Conservation (phyloP, 495 filamentous ascomycete species). For the Coniosporium apollinis region DNA sequence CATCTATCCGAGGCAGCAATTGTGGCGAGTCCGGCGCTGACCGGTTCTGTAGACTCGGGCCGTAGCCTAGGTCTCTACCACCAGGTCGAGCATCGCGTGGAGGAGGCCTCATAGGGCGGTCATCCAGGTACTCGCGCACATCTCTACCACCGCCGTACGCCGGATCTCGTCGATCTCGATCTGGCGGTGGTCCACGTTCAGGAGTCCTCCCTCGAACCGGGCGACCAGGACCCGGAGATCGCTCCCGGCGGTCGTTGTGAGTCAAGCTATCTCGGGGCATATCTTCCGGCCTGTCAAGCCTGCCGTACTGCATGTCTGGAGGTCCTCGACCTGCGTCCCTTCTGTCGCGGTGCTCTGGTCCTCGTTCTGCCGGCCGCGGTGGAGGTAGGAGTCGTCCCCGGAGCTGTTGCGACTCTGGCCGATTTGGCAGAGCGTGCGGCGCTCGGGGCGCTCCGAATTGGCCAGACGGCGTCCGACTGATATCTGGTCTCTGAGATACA, state of each 20-base stretch:
- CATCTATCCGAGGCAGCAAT: background rate
- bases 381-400: slow-evolving; percentile 10
- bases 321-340: slow-evolving; percentile 10
- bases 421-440: slow-evolving; percentile 13
- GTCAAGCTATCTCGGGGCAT: slow-evolving; percentile 8
- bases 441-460: slow-evolving; percentile 1
- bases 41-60: slow-evolving; percentile 4
- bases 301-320: slow-evolving; percentile 13
- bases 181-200: slow-evolving; percentile 5
- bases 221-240: slow-evolving; percentile 13
- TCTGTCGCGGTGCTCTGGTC: slow-evolving; percentile 9
- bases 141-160: slow-evolving; percentile 5
- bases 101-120: slow-evolving; percentile 8
- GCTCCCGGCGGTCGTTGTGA: slow-evolving; percentile 13
- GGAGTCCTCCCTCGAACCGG: slow-evolving; percentile 17
- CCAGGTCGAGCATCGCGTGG: slow-evolving; percentile 10
- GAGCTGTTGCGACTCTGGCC: slow-evolving; percentile 11
- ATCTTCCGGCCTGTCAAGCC: slow-evolving; percentile 19
- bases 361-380: slow-evolving; percentile 7
- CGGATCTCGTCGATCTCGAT: slow-evolving; percentile 13
- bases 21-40: background rate
- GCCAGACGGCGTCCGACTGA: background rate
- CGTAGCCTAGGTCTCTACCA: slow-evolving; percentile 2
- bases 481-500: slow-evolving; percentile 3
- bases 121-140: slow-evolving; percentile 13